These are phyloP conservation scores for Pseudozyma tsukubaensis DNA, from an alignment of 1,284 basidiomycete genomes.

Conservation along the genomic window DNA sequence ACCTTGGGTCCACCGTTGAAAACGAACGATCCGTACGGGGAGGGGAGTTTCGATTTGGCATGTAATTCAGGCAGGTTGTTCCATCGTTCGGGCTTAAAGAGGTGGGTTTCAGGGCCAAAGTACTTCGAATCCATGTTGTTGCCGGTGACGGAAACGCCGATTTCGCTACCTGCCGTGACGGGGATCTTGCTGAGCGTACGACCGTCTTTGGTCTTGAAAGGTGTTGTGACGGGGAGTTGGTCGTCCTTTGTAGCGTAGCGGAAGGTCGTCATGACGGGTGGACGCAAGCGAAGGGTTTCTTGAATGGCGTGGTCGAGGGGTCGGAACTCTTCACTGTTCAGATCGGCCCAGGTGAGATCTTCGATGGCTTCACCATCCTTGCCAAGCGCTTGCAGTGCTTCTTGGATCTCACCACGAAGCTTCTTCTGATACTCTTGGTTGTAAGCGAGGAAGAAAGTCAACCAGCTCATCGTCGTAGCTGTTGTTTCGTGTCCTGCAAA, in stretches of 20 bases:
- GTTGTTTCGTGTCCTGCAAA: slow-evolving; percentile 67
- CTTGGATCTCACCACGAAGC: slow-evolving; percentile 50
- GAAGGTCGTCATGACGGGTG: slow-evolving; percentile 57
- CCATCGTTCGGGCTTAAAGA: slow-evolving; percentile 64
- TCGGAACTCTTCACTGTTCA: slow-evolving; percentile 51
- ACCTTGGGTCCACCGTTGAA: slow-evolving; percentile 59
- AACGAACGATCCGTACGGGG: slow-evolving; percentile 53
- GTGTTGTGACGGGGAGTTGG: slow-evolving; percentile 58
- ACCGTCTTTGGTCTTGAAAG: slow-evolving; percentile 51
- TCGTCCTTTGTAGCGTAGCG: slow-evolving; percentile 55
- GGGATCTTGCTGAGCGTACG: slow-evolving; percentile 55
- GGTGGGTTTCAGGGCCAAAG: slow-evolving; percentile 58
- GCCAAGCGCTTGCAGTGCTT: slow-evolving; percentile 21
- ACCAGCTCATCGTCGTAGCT: slow-evolving; percentile 58
- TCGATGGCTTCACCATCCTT: slow-evolving; percentile 43
- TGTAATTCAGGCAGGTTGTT: slow-evolving; percentile 38
- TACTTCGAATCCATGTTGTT: slow-evolving; percentile 44
- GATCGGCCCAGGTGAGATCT: slow-evolving; percentile 50
- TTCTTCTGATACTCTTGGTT: slow-evolving; percentile 45
- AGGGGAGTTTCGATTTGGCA: slow-evolving; percentile 37
- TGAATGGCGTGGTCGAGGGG: slow-evolving; percentile 60
- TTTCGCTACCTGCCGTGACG: slow-evolving; percentile 37
- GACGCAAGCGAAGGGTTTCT: slow-evolving; percentile 57
- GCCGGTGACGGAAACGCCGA: slow-evolving; percentile 47
- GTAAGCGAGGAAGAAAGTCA: slow-evolving; percentile 54